Evolutionary conservation across 176 grass and related monocot genomes (phyloP), one percentile per base, ranked within the genome.

Genomic region (bread wheat (Triticum aestivum)): DNA sequence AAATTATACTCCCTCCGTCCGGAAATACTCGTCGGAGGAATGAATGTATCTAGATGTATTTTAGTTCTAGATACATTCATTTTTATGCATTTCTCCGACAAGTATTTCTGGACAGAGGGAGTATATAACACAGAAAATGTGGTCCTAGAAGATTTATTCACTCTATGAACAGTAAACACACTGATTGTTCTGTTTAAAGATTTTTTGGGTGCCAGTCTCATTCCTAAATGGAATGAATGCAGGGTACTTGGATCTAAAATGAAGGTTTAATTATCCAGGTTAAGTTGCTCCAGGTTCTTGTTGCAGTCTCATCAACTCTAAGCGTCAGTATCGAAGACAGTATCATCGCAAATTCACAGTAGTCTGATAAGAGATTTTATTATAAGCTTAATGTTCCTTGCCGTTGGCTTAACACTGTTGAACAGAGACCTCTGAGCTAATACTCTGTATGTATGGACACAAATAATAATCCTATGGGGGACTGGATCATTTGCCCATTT

Each of bases 401-500:
- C 86, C 4, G 88, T 88, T 27, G 66, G 58, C 65, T 93, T 88
- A 63, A 89, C 86, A 74, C 83, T 87, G 12, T 90, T 95, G 35
- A 90, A 92, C 13, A 51, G 83, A 92, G 51, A 90, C 72, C 9
- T 88, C 79, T 20, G 93, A 86, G 82, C 79, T 92, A 27, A 94
- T 88, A 81, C 75, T 92, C 86, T 92, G 72, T 13, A 88, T 59
- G 64, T 70, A 65, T 34, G 74, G 15, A 77, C 45, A 68, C 29
- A 32, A 24, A 61, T 15, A 56, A 56, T 56, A 54, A 45, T 79
- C 7, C 38, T n/a, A 9, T 7, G 13, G 34, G 13, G 34, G 8
- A 26, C 51, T 21, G 27, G n/a, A n/a, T n/a, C n/a, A n/a, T n/a
- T n/a, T n/a, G n/a, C n/a, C n/a, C n/a, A n/a, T n/a, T n/a, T n/a